These are phyloP conservation scores for Flaveria floridana DNA, from an alignment of 140 eudicot species.

Conservation along the genomic window DNA sequence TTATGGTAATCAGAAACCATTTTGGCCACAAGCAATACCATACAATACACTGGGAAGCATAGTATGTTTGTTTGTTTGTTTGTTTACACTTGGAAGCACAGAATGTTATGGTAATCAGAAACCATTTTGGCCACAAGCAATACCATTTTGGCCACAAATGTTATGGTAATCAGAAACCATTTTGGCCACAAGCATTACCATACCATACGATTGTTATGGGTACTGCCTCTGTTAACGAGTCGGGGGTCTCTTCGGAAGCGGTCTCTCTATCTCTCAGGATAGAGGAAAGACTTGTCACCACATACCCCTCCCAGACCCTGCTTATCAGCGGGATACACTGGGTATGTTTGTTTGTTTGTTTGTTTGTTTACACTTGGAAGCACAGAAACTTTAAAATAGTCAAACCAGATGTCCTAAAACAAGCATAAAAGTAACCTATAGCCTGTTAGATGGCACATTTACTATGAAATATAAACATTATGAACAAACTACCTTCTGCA, in stretches of 20 bases:
- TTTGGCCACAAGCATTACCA: constrained; percentile 10
- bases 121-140: neutral
- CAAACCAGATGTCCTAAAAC: neutral
- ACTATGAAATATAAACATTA: constrained; percentile 14
- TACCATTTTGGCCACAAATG: constrained; percentile 6
- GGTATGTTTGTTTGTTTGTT: no score
- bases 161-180: neutral
- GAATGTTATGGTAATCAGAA: neutral
- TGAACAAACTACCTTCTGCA: constrained; percentile 67
- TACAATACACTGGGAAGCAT: neutral
- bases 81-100: neutral
- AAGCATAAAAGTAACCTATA: constrained; percentile 9
- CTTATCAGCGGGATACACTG: no score
- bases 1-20: neutral
- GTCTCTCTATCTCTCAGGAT: no score
- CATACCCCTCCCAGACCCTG: no score
- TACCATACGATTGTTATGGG: no score
- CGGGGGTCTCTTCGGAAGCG: no score
- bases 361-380: no score
- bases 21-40: constrained; percentile 9
- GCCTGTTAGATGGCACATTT: constrained; percentile 4
- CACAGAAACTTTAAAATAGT: constrained; percentile 5
- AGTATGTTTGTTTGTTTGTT: no score
- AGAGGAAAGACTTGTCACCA: no score
- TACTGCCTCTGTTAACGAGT: no score